These are phyloP conservation scores for Perkinsus olseni DNA, from an alignment of 169 alveolate species.

Conservation along the genomic window DNA sequence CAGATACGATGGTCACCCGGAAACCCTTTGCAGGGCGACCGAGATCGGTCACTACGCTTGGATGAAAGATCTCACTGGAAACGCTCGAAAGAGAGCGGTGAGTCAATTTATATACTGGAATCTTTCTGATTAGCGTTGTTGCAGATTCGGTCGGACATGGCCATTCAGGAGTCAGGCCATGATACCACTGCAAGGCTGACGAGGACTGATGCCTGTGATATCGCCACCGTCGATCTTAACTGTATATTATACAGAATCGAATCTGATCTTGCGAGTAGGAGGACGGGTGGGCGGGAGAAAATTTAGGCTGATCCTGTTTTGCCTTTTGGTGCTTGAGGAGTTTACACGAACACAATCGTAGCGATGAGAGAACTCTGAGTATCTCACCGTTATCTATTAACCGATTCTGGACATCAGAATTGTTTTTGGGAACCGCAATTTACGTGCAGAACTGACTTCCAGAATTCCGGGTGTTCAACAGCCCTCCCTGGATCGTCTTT, in stretches of 20 bases:
- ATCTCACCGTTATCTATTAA: too few species aligned
- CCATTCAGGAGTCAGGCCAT: neutral
- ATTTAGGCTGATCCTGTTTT: too few species aligned
- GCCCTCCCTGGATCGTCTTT: too few species aligned
- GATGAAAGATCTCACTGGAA: neutral
- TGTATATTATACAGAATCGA: neutral
- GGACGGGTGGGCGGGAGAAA: too few species aligned
- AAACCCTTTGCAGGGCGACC: neutral
- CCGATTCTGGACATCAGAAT: too few species aligned
- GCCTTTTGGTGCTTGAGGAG: too few species aligned
- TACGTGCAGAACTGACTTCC: too few species aligned
- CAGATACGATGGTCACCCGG: neutral
- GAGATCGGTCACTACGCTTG: neutral
- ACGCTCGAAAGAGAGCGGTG: neutral
- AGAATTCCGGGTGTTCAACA: too few species aligned
- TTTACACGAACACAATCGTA: too few species aligned
- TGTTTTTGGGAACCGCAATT: too few species aligned
- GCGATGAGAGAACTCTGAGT: too few species aligned
- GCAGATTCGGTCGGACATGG: neutral
- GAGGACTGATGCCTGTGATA: neutral
- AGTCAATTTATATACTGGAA: neutral
- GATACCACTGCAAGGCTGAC: neutral
- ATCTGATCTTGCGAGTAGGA: neutral
- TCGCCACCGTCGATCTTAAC: neutral
- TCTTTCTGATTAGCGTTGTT: neutral